A percentile compares a stretch with the other conserved stretches of the same genome.
Evolutionary conservation across 768 basidiomycete genomes (phyloP).

Genomic region (Trametes sanguinea): DNA sequence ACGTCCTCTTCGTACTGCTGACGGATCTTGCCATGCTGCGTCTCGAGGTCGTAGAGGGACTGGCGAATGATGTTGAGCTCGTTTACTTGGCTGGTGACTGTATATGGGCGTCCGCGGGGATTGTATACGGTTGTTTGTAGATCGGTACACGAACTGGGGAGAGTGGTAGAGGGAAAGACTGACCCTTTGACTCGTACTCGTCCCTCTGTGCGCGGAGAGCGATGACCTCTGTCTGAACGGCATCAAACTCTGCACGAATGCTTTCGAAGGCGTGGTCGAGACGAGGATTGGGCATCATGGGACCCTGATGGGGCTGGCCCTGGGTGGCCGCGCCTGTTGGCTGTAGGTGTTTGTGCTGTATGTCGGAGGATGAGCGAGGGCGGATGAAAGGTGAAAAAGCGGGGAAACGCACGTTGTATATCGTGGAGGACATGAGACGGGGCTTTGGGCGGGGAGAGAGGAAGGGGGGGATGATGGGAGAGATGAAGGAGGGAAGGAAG

Average conservation of each 20-base stretch:
- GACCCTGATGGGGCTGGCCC: conserved; percentile 22
- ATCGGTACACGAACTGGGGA: neutral
- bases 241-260: conserved; percentile 85
- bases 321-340: conserved; percentile 42
- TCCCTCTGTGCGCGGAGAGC: conserved; percentile 76
- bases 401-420: conserved; percentile 32
- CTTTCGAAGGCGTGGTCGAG: conserved; percentile 80
- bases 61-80: conserved; percentile 90
- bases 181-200: conserved; percentile 89
- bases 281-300: conserved; percentile 36
- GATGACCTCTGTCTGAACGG: conserved; percentile 65
- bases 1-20: conserved; percentile 89
- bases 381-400: neutral
- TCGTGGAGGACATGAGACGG: conserved; percentile 30
- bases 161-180: conserved; percentile 32
- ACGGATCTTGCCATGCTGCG: conserved; percentile 82
- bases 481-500: conserved; percentile 23
- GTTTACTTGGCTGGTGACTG: conserved; percentile 81
- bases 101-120: neutral
- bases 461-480: conserved; percentile 24
- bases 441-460: neutral
- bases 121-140: conserved; percentile 8
- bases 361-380: neutral
- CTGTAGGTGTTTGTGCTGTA: conserved; percentile 45
- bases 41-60: conserved; percentile 89